Percentiles rank a stretch among this genome's conserved stretches.
Conservation (phyloP, 2,329 filamentous ascomycete species). For the Epicoccum nigrum region DNA sequence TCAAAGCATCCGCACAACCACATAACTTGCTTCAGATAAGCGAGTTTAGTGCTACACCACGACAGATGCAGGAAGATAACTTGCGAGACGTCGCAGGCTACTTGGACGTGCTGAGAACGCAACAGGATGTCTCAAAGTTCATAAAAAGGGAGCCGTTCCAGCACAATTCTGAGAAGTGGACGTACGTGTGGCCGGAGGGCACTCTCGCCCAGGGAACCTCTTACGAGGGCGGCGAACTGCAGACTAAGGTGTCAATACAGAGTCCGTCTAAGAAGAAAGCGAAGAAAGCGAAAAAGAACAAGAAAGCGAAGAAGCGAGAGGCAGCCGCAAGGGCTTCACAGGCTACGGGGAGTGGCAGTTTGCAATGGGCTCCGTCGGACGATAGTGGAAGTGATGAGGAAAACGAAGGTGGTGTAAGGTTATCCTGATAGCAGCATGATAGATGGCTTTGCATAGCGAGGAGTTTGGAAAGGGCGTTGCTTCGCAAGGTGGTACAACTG, state of each 20-base stretch:
- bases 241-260: conserved; percentile 7
- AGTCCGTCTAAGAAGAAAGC: conserved; percentile 9
- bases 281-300: conserved; percentile 10
- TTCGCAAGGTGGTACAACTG: too few relatives aligned
- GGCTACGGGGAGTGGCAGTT: background rate
- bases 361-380: background rate
- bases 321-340: background rate
- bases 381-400: conserved; percentile 1
- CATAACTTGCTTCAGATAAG: conserved; percentile 81
- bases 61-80: conserved; percentile 51
- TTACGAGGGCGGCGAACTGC: conserved; percentile 5
- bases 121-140: conserved; percentile 67
- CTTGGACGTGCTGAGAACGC: conserved; percentile 57
- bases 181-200: conserved; percentile 34
- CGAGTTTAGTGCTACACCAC: conserved; percentile 67
- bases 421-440: background rate
- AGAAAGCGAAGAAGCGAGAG: conserved; percentile 12
- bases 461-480: background rate
- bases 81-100: conserved; percentile 60
- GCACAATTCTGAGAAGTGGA: conserved; percentile 31
- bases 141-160: conserved; percentile 53
- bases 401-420: conserved; percentile 2
- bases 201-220: background rate
- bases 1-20: conserved; percentile 84
- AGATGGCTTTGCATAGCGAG: background rate